phyloP scores from a whole-genome alignment of 2,329 filamentous ascomycete genomes.

The Diplodia seriata region DNA sequence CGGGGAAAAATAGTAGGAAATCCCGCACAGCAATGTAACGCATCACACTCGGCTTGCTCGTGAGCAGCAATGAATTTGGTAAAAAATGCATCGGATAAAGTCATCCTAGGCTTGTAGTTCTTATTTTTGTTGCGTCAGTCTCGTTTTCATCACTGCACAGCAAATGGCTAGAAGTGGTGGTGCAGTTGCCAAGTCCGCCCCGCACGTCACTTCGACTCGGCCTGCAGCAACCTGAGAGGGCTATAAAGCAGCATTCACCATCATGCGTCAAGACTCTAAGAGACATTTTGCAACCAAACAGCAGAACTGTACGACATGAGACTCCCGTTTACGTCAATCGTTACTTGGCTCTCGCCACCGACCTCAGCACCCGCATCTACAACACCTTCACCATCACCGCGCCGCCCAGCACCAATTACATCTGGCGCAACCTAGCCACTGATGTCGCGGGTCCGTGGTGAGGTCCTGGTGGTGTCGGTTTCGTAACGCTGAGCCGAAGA shows the following conservation, averaged over 20 bases:
- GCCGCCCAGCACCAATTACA: constrained; percentile 70
- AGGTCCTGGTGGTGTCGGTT: too few species aligned
- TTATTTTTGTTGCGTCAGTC: not conserved
- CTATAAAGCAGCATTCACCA: not conserved
- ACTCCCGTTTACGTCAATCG: not conserved
- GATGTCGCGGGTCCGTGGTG: too few species aligned
- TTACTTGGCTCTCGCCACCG: not conserved
- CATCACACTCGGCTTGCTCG: not conserved
- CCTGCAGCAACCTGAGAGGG: not conserved
- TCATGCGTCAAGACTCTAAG: not conserved
- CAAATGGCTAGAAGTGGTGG: not conserved
- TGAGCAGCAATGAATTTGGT: not conserved
- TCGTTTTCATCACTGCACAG: not conserved
- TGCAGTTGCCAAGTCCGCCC: constrained; percentile 19
- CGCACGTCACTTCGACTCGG: constrained; percentile 13
- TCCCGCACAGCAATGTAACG: not conserved
- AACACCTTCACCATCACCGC: constrained; percentile 38
- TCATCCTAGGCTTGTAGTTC: not conserved
- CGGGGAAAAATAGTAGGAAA: not conserved
- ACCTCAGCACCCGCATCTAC: not conserved
- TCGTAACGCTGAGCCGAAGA: too few species aligned
- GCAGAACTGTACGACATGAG: not conserved
- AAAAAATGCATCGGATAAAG: not conserved
- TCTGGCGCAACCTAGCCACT: constrained; percentile 76
- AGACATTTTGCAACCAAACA: not conserved